Conservation (phyloP, 1,284 basidiomycete genomes). For the Cutaneotrichosporon arboriforme region DNA sequence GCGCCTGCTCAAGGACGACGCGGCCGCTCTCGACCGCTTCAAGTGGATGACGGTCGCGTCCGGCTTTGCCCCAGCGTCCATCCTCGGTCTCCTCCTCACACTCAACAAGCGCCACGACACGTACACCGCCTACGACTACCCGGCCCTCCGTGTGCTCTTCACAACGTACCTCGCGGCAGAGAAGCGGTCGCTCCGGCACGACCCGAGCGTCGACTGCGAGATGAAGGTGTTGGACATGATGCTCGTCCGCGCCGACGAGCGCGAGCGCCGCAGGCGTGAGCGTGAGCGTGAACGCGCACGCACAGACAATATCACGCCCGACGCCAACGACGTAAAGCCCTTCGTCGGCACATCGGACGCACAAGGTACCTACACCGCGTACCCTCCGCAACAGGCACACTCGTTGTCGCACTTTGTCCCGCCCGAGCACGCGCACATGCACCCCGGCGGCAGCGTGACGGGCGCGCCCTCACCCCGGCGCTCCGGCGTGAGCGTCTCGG, state of each 20-base stretch:
- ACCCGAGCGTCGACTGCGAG: constrained; percentile 10
- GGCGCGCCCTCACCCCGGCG: neutral
- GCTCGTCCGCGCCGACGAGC: constrained; percentile 13
- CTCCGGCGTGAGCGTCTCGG: neutral
- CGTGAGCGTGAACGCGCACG: neutral
- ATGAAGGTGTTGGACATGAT: constrained; percentile 21
- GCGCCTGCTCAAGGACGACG: constrained; percentile 13
- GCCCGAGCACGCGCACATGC: neutral
- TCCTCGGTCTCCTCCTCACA: constrained; percentile 28
- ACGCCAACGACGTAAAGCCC: neutral
- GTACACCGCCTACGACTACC: constrained; percentile 12
- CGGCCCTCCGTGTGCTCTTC: constrained; percentile 12
- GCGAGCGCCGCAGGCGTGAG: constrained; percentile 6
- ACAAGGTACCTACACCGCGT: neutral
- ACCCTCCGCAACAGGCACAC: neutral
- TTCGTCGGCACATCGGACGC: neutral
- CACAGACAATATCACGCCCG: neutral
- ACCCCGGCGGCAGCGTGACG: no score
- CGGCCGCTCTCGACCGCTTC: constrained; percentile 30
- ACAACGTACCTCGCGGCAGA: constrained; percentile 13
- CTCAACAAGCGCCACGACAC: constrained; percentile 11
- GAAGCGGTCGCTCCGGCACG: constrained; percentile 4
- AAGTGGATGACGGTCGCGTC: constrained; percentile 36
- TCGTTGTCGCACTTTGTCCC: neutral
- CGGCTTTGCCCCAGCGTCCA: constrained; percentile 27